Evolutionary conservation across 768 basidiomycete genomes (phyloP), one percentile per base, ranked within the genome.

Genomic region (Boletus fagicola): DNA sequence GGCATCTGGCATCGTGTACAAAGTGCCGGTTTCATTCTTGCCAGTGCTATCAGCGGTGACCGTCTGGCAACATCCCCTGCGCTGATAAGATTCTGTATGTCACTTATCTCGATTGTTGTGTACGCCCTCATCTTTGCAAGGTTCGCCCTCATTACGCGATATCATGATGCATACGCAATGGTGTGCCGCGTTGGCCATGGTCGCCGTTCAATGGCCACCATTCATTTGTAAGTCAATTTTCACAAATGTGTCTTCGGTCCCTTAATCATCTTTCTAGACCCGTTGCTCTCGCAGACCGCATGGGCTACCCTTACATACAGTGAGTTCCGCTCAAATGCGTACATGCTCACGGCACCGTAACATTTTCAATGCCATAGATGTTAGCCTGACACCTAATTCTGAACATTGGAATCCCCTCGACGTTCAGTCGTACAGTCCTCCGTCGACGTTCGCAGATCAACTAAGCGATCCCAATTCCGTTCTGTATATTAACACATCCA

Each of bases 161-260:
- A 81, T 99, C 50, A 82, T 98, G 49, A 90, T 93, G 71, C 93
- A 95, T 66, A 90, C 94, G 0, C 94, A 97, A 63, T 98, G 91
- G 89, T 92, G 89, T 70, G 83, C 92, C 40, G 82, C 87, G 33
- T 77, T 99, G 15, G 86, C 85, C 33, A 95, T 97, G 90, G 86
- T 98, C 53, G 92, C 96, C 35, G 93, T 98, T 22, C 82, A 92
- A 69, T 99, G 96, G 96, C 96, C 97, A 0, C 77, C 79, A 16
- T 98, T 95, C 71, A 81, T 88, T 58, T 98, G 94, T 94, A 65
- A 62, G 89, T 80, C 39, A 40, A 45, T 18, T 26, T 43, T 36
- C 50, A 10, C 26, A 33, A 11, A 33, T 15, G 4, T 15, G 15
- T 22, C 36, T 46, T 54, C 58, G 42, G 53, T 64, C 20, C 56